A percentile compares a stretch with the other conserved stretches of the same genome.
Evolutionary conservation across 2,329 filamentous ascomycete species (phyloP).

Genomic region (Diplodia sapinea): DNA sequence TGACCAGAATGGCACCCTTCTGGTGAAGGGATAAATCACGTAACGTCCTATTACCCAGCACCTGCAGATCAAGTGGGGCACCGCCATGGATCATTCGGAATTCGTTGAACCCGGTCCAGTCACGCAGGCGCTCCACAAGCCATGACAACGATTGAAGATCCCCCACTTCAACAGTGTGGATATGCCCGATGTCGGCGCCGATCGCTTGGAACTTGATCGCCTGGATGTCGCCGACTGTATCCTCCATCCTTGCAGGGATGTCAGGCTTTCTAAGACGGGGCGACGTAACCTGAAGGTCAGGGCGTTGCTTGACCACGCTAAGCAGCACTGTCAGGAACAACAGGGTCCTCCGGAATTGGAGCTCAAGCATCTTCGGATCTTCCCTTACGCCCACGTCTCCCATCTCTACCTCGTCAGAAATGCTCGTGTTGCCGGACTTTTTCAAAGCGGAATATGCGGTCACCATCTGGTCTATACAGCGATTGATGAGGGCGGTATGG

Average conservation of each 20-base stretch:
- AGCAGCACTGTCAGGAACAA: conserved; percentile 44
- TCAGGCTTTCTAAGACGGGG: conserved; percentile 3
- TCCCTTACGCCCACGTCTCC: not conserved
- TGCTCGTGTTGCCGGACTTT: not conserved
- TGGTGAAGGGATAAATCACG: conserved; percentile 66
- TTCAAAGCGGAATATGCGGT: conserved; percentile 18
- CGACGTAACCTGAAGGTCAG: conserved; percentile 18
- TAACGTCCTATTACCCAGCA: conserved; percentile 62
- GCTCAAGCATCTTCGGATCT: conserved; percentile 31
- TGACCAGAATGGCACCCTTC: conserved; percentile 38
- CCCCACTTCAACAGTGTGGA: conserved; percentile 69
- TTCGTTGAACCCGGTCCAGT: conserved; percentile 76
- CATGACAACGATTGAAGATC: conserved; percentile 65
- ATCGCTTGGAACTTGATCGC: conserved; percentile 77
- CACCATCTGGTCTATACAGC: conserved; percentile 66
- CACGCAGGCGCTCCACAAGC: conserved; percentile 68
- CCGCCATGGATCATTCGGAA: conserved; percentile 76
- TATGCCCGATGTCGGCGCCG: conserved; percentile 63
- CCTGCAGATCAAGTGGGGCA: conserved; percentile 6
- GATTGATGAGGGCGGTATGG: conserved; percentile 73
- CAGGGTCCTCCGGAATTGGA: conserved; percentile 43
- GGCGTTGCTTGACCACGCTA: conserved; percentile 2
- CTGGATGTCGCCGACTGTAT: conserved; percentile 67
- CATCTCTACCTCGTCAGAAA: conserved; percentile 20
- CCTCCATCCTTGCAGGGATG: conserved; percentile 59